These are phyloP conservation scores for Melaleuca alternifolia DNA, from an alignment of 345 rosid genomes.

Conservation along the genomic window DNA sequence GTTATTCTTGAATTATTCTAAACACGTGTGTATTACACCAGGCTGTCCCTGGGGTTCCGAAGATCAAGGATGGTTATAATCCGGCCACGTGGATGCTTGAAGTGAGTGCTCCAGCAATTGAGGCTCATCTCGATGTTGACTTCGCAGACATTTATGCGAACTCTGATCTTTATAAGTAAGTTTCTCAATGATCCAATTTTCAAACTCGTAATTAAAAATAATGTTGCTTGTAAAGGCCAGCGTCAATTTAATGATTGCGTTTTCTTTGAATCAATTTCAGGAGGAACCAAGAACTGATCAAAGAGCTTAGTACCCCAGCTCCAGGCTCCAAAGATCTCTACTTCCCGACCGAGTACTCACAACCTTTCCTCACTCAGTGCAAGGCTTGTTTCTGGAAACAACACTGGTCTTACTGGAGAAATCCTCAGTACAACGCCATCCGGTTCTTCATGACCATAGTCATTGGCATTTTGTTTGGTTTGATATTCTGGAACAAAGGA, in stretches of 20 bases:
- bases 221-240: not conserved
- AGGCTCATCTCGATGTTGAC: not conserved
- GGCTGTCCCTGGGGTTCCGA: slow-evolving; percentile 61
- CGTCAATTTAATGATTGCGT: not conserved
- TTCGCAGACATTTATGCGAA: not conserved
- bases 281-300: not conserved
- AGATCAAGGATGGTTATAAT: slow-evolving; percentile 55
- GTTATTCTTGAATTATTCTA: not conserved
- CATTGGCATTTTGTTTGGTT: not conserved
- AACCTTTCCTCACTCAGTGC: slow-evolving; percentile 19
- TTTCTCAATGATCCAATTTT: not conserved
- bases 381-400: slow-evolving; percentile 72
- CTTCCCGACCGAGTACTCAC: not conserved
- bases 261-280: not conserved
- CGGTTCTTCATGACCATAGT: slow-evolving; percentile 11
- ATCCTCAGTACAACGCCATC: slow-evolving; percentile 56
- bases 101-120: not conserved
- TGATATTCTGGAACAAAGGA: not conserved
- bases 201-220: not conserved
- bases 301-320: not conserved
- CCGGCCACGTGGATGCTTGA: slow-evolving; percentile 98
- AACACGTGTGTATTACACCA: slow-evolving; percentile 5
- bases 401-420: slow-evolving; percentile 57
- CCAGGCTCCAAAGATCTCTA: not conserved
- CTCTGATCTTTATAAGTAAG: slow-evolving; percentile 6